Conservation (phyloP, 2,329 filamentous ascomycete genomes). For the Daldinia sp. region DNA sequence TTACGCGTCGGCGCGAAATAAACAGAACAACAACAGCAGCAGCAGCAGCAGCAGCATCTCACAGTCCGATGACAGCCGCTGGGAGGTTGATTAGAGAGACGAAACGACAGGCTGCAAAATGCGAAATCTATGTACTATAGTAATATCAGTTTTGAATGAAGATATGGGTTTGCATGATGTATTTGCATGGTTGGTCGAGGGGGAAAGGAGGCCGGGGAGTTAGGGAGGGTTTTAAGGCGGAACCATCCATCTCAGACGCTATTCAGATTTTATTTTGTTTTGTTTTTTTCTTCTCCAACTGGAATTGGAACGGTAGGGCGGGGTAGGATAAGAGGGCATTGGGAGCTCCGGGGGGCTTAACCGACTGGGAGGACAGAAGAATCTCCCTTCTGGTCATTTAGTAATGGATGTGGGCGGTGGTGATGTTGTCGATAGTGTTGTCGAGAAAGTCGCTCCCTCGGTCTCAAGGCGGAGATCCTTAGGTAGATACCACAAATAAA, state of each 20-base stretch:
- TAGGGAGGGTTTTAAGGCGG: conserved; percentile 6
- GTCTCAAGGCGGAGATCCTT: not conserved
- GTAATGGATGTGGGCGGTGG: not conserved
- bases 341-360: not conserved
- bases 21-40: conserved; percentile 25
- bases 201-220: conserved; percentile 1
- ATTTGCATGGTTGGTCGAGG: conserved; percentile 8
- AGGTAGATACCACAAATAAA: conserved; percentile 4
- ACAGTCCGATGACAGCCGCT: conserved; percentile 41
- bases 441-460: conserved; percentile 1
- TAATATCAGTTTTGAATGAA: conserved; percentile 17
- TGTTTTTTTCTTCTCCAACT: too few species aligned
- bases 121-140: conserved; percentile 19
- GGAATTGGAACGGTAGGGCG: not conserved
- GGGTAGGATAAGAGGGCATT: not conserved
- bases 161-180: conserved; percentile 24
- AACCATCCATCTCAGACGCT: conserved; percentile 4
- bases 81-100: conserved; percentile 47
- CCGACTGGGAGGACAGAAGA: not conserved
- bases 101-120: not conserved
- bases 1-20: conserved; percentile 37
- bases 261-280: too few species aligned
- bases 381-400: not conserved
- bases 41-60: conserved; percentile 32
- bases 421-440: not conserved